A percentile compares a stretch with the other conserved stretches of the same genome.
These are phyloP conservation scores for Lycium barbarum DNA, from an alignment of 257 asterid genomes.

Conservation along the genomic window DNA sequence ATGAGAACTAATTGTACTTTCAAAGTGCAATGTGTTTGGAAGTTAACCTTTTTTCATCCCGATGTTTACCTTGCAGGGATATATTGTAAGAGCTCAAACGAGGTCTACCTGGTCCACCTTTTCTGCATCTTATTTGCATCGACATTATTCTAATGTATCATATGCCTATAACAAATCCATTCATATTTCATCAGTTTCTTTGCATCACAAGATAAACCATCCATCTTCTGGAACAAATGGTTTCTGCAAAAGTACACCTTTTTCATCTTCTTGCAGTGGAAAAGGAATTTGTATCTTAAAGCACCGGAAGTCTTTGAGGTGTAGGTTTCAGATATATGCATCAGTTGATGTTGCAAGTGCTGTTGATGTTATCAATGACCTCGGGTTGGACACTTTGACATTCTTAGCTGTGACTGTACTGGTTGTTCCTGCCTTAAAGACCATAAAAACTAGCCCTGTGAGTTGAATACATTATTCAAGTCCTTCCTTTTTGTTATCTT, in stretches of 20 bases:
- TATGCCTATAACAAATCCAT: slow-evolving; percentile 46
- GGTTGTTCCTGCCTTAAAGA: slow-evolving; percentile 91
- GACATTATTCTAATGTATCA: slow-evolving; percentile 42
- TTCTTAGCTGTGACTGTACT: slow-evolving; percentile 91
- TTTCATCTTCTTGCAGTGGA: slow-evolving; percentile 42
- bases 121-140: slow-evolving; percentile 39
- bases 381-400: slow-evolving; percentile 91
- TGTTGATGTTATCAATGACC: slow-evolving; percentile 92
- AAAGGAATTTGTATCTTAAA: slow-evolving; percentile 45
- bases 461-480: slow-evolving; percentile 42
- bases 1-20: not conserved
- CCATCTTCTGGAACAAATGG: slow-evolving; percentile 42
- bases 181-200: slow-evolving; percentile 46
- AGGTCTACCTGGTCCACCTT: slow-evolving; percentile 48
- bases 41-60: not conserved
- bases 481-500: not conserved
- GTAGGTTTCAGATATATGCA: slow-evolving; percentile 58
- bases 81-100: slow-evolving; percentile 50
- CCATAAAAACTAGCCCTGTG: slow-evolving; percentile 96
- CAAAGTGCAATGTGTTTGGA: not conserved
- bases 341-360: slow-evolving; percentile 82
- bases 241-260: slow-evolving; percentile 51
- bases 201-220: slow-evolving; percentile 43
- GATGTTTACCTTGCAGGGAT: slow-evolving; percentile 57
- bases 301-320: slow-evolving; percentile 39